Evolutionary conservation across 192 early-diverging fungal species (phyloP), one percentile per base, ranked within the genome.

Genomic region (Rhizophagus prolifer): DNA sequence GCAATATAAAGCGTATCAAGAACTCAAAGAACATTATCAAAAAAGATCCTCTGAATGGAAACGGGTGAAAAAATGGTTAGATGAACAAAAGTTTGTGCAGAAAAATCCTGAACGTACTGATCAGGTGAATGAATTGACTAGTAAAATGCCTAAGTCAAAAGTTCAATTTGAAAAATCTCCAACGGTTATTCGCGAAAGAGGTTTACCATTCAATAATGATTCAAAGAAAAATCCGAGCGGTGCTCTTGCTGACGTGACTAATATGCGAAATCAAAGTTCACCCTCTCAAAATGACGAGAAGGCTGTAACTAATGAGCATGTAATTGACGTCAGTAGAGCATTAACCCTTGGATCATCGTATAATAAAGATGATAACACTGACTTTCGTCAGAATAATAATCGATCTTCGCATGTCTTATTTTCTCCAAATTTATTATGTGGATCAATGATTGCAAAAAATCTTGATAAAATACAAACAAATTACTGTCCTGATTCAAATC

Each of bases 31-130:
- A n/a, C 65, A 67, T 23, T 67, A 67, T 9, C 13, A 34, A 36
- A 67, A 67, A 67, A 67, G 65, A 67, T 67, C 65, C 8, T 6
- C n/a, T 41, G 65, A 67, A 41, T 67, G 65, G 65, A 67, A 67
- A 38, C 65, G 31, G n/a, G 9, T 38, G 21, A 67, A 38, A 38
- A 31, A 67, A 38, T 67, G 65, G 65, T 19, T 67, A n/a, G 16
- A 41, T 3, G 34, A 67, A 67, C 21, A 41, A 16, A n/a, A n/a
- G 9, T 21, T 34, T 36, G 31, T 21, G 21, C 65, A 9, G 16
- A 67, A 67, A 41, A 41, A 38, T 19, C 50, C 50, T 19, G 65
- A 38, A 67, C 21, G n/a, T 41, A 36, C 34, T 44, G 41, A 44
- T 44, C 41, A 44, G 41, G 41, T 44, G 31, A 66, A 36, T 66